phyloP scores from a whole-genome alignment of 75 land plant species.

The Ceratopteris richardii region DNA sequence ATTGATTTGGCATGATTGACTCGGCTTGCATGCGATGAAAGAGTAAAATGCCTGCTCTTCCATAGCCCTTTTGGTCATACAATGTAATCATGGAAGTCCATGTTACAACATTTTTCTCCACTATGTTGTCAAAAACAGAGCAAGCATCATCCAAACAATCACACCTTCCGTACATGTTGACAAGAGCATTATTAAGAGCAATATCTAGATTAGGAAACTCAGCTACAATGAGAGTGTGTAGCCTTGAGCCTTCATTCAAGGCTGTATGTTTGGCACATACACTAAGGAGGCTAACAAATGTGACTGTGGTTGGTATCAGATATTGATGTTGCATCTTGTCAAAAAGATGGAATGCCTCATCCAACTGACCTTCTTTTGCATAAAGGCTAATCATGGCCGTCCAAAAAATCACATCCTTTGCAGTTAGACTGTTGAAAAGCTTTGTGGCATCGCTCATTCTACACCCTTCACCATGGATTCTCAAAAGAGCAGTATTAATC shows the following conservation, averaged over 20 bases:
- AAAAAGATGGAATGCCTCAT: conserved; percentile 20
- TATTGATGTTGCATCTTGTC: conserved; percentile 2
- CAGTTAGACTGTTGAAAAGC: conserved; percentile 35
- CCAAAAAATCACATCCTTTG: conserved; percentile 22
- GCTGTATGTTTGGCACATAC: conserved; percentile 29
- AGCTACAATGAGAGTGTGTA: not conserved
- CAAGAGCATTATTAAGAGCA: conserved; percentile 13
- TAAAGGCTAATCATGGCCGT: conserved; percentile 21
- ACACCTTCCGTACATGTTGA: conserved; percentile 16
- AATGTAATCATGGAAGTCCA: conserved; percentile 28
- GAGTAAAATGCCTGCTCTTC: not conserved
- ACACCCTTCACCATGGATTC: conserved; percentile 38
- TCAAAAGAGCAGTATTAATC: conserved; percentile 28
- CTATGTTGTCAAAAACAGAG: conserved; percentile 20
- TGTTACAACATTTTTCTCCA: conserved; percentile 24
- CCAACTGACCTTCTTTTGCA: conserved; percentile 3
- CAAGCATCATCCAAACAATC: conserved; percentile 11
- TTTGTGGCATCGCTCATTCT: conserved; percentile 26
- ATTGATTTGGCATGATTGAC: conserved; percentile 16
- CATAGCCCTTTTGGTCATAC: conserved; percentile 9
- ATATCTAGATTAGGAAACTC: conserved; percentile 4
- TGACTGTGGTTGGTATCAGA: conserved; percentile 7
- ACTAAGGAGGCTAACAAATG: conserved; percentile 13
- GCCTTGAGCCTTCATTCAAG: conserved; percentile 29
- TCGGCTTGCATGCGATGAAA: conserved; percentile 21